phyloP scores from a whole-genome alignment of 352 stramenopile genomes.

The Phytophthora colocasiae region DNA sequence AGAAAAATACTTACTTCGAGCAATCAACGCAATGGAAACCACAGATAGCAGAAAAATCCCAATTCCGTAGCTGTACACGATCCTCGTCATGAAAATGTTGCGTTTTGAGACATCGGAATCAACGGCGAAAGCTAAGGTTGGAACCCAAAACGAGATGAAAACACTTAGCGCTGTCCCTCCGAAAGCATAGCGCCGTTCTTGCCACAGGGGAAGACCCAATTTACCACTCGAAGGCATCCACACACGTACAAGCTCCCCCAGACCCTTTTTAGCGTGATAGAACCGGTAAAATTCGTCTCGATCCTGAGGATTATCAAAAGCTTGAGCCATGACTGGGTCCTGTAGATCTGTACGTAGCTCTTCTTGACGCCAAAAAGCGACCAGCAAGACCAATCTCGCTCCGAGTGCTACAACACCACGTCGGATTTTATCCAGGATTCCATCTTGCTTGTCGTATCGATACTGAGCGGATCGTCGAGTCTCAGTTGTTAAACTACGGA shows the following conservation, averaged over 20 bases:
- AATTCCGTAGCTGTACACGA: conserved; percentile 49
- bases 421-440: not conserved
- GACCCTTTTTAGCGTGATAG: conserved; percentile 50
- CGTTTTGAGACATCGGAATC: conserved; percentile 10
- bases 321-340: conserved; percentile 42
- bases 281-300: conserved; percentile 52
- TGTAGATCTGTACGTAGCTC: conserved; percentile 55
- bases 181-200: conserved; percentile 48
- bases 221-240: conserved; percentile 73
- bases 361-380: conserved; percentile 68
- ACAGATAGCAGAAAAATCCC: conserved; percentile 43
- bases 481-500: not conserved
- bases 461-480: conserved; percentile 12
- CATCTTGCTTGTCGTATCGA: conserved; percentile 6
- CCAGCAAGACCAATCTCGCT: conserved; percentile 34
- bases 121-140: conserved; percentile 4
- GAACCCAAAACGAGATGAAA: conserved; percentile 14
- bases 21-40: conserved; percentile 48
- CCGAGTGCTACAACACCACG: not conserved
- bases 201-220: conserved; percentile 56
- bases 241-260: conserved; percentile 52
- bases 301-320: conserved; percentile 39
- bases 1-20: conserved; percentile 32
- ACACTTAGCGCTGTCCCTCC: conserved; percentile 37
- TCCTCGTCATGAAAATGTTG: conserved; percentile 47